A percentile compares a stretch with the other conserved stretches of the same genome.
Evolutionary conservation across 148 eudicot species (phyloP).

Genomic region (Camellia japonica): DNA sequence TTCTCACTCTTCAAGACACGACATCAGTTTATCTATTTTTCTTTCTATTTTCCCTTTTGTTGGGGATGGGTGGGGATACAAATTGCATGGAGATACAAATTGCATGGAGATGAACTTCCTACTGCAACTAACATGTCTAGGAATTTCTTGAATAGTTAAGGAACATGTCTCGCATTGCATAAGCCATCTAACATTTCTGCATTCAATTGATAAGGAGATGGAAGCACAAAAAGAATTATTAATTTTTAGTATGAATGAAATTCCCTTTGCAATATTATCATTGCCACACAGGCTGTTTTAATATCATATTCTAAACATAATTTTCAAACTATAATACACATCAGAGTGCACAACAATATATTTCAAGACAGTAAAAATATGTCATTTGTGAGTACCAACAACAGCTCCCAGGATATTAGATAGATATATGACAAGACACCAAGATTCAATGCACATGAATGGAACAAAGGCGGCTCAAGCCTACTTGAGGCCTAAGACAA

Average conservation of each 20-base stretch:
- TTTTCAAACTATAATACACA: not conserved
- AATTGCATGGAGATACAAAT: not conserved
- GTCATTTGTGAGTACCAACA: not conserved
- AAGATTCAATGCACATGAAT: not conserved
- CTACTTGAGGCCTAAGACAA: too few relatives aligned
- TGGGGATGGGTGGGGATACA: not conserved
- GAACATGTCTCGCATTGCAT: not conserved
- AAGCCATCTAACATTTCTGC: not conserved
- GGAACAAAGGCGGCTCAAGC: not conserved
- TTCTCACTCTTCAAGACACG: not conserved
- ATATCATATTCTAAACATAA: not conserved
- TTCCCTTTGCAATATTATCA: not conserved
- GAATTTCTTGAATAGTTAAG: not conserved
- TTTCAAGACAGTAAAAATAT: not conserved
- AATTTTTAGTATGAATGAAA: not conserved
- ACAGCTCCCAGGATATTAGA: not conserved
- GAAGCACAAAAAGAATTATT: not conserved
- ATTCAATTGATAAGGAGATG: slow-evolving; percentile 1
- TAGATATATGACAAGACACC: not conserved
- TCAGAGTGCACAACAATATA: not conserved
- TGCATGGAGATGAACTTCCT: not conserved
- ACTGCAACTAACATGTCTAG: not conserved
- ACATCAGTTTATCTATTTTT: not conserved
- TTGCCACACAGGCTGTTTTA: not conserved
- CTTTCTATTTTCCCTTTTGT: not conserved